phyloP scores from a whole-genome alignment of 176 grass and related monocot species.

The Pontederia crassipes region DNA sequence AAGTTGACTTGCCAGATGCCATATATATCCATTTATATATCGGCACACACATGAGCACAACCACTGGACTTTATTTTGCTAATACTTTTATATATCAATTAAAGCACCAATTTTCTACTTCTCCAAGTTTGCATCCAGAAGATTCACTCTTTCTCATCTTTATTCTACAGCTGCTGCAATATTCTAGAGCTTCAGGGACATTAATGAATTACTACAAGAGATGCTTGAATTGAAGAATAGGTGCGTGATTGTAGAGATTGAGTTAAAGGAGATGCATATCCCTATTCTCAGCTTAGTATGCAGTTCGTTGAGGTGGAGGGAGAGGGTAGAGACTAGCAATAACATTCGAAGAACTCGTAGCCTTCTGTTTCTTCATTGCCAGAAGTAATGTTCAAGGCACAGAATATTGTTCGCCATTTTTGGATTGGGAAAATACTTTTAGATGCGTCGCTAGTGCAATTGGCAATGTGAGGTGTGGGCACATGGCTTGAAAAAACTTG shows the following conservation, averaged over 20 bases:
- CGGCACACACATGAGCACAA: too few species aligned
- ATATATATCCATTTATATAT: neutral
- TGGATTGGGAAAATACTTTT: too few species aligned
- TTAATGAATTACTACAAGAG: conserved; percentile 94
- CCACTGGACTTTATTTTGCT: too few species aligned
- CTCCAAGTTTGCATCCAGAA: too few species aligned
- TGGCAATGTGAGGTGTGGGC: too few species aligned
- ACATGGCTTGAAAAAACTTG: too few species aligned
- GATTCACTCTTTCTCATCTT: neutral
- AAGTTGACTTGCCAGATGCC: too few species aligned
- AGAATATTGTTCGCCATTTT: too few species aligned
- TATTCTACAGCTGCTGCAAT: conserved; percentile 47
- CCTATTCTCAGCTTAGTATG: conserved; percentile 85
- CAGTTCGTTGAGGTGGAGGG: conserved; percentile 87
- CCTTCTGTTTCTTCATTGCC: neutral
- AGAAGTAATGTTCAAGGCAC: too few species aligned
- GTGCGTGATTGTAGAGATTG: conserved; percentile 44
- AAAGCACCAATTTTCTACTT: too few species aligned
- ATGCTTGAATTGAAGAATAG: conserved; percentile 75
- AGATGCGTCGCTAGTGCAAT: too few species aligned
- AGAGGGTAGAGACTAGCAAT: conserved; percentile 75
- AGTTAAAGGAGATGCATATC: conserved; percentile 76
- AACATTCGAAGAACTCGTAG: conserved; percentile 56
- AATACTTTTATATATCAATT: too few species aligned
- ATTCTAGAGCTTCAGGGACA: conserved; percentile 90